Base-by-base conservation (phyloP, 257 asterid species). In the Solanum gracilifrons region DNA sequence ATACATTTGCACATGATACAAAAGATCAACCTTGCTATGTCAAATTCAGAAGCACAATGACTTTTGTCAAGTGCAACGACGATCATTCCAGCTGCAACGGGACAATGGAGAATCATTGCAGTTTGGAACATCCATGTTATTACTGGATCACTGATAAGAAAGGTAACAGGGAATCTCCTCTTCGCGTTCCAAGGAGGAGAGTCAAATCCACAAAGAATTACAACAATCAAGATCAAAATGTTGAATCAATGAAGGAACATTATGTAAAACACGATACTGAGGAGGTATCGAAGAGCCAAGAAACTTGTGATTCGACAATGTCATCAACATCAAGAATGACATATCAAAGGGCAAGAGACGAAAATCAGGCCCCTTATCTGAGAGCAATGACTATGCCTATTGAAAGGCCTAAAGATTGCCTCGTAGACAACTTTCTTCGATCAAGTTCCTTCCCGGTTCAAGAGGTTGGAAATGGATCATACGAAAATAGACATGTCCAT, bases 401-500 rank as follows among this genome's bases (percentile, higher is more conserved):
- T 33, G 92, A 89, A 80, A 88, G 91, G 92, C 68, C 88, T 82
- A 88, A 77, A 82, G 92, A 76, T 89, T 76, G 79, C 37, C 2
- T 5, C 27, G 6, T 18, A 7, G 96, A 91, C 7, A 88, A 82
- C 86, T 82, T 92, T 86, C 7, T 69, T 2, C 89, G 96, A 48
- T 91, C 95, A n/a, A 93, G 82, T 55, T 93, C 98, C 2, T 90
- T 89, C 73, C 93, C 97, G 2, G 76, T 90, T 16, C 85, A 86
- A 23, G 87, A 88, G 20, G 58, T 43, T 39, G 91, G 51, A 12
- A 39, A 20, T 82, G 41, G 31, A 39, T 68, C 68, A 66, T 77
- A 87, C 72, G 80, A 89, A 36, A 86, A 89, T 72, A 86, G 89
- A 23, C 96, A 95, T 91, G 92, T 95, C 87, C 99, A 96, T 88